Evolutionary conservation across 208 protist species (phyloP).

Genomic region (Crithidia bombi): DNA sequence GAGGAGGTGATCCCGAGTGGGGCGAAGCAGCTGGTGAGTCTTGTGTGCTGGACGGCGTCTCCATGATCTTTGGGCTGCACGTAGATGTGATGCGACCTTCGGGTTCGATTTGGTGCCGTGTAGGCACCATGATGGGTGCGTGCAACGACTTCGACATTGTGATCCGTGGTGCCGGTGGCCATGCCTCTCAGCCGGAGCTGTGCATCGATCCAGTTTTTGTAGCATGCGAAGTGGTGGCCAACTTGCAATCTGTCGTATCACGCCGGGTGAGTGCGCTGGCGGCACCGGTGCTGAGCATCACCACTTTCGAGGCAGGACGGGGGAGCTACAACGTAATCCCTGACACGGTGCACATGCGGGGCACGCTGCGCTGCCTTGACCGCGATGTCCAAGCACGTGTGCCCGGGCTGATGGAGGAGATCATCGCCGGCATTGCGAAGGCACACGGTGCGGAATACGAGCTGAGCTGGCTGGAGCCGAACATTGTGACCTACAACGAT

Average conservation of each 20-base stretch:
- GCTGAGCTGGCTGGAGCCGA: constrained; percentile 80
- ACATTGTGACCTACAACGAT: constrained; percentile 86
- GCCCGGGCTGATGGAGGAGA: constrained; percentile 69
- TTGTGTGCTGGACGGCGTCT: constrained; percentile 57
- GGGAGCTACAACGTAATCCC: constrained; percentile 80
- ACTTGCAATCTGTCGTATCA: constrained; percentile 69
- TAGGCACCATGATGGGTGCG: constrained; percentile 44
- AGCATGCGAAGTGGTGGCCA: constrained; percentile 49
- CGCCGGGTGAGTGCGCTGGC: constrained; percentile 60
- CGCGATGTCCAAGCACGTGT: constrained; percentile 62
- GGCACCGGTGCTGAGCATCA: constrained; percentile 64
- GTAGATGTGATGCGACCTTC: constrained; percentile 33
- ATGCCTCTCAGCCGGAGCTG: constrained; percentile 69
- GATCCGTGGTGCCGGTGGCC: constrained; percentile 61
- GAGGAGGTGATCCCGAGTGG: constrained; percentile 73
- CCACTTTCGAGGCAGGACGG: constrained; percentile 51
- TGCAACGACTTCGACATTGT: constrained; percentile 77
- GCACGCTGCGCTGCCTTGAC: constrained; percentile 72
- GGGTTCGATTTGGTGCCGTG: constrained; percentile 26
- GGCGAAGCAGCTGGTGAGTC: constrained; percentile 53
- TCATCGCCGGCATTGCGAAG: constrained; percentile 65
- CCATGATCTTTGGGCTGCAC: constrained; percentile 63
- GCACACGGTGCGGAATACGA: constrained; percentile 65
- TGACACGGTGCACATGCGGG: constrained; percentile 62
- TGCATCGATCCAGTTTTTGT: constrained; percentile 73